Conservation (phyloP, 2,329 filamentous ascomycete species). For the Cladorrhinum sp. region DNA sequence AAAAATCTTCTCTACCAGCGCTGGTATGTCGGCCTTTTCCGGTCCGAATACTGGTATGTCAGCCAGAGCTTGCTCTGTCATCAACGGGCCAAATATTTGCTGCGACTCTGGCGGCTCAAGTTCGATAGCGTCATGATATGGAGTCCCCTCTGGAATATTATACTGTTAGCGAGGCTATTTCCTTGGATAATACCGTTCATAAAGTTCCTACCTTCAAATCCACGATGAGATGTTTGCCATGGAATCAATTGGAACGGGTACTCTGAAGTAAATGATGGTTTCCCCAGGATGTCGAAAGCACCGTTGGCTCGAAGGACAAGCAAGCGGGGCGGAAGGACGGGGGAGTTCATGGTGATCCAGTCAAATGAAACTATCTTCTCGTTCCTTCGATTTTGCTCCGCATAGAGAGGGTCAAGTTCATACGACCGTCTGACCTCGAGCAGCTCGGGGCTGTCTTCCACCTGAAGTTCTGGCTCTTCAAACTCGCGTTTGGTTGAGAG, state of each 20-base stretch:
- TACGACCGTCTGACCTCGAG: conserved; percentile 58
- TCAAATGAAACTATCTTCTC: conserved; percentile 66
- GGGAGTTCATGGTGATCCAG: conserved; percentile 59
- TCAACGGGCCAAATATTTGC: conserved; percentile 52
- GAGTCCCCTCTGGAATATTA: conserved; percentile 39
- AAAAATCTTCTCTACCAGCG: conserved; percentile 42
- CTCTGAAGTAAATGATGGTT: conserved; percentile 55
- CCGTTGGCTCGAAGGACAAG: conserved; percentile 60
- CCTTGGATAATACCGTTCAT: neutral
- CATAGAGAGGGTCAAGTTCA: conserved; percentile 59
- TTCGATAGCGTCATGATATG: conserved; percentile 55
- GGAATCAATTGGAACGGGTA: conserved; percentile 60
- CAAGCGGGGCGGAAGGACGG: conserved; percentile 54
- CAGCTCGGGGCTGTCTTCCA: conserved; percentile 54
- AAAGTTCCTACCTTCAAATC: conserved; percentile 46
- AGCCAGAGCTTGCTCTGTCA: conserved; percentile 51
- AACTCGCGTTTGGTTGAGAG: conserved; percentile 57
- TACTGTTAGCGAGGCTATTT: neutral
- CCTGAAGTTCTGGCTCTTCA: conserved; percentile 32
- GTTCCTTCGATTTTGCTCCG: conserved; percentile 49
- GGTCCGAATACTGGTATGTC: conserved; percentile 57
- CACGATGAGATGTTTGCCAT: conserved; percentile 58
- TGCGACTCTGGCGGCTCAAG: conserved; percentile 55
- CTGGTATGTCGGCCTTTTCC: conserved; percentile 42
- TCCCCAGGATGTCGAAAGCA: conserved; percentile 59